These are phyloP conservation scores for Platanus orientalis DNA, from an alignment of 164 flowering plant genomes.

Conservation along the genomic window DNA sequence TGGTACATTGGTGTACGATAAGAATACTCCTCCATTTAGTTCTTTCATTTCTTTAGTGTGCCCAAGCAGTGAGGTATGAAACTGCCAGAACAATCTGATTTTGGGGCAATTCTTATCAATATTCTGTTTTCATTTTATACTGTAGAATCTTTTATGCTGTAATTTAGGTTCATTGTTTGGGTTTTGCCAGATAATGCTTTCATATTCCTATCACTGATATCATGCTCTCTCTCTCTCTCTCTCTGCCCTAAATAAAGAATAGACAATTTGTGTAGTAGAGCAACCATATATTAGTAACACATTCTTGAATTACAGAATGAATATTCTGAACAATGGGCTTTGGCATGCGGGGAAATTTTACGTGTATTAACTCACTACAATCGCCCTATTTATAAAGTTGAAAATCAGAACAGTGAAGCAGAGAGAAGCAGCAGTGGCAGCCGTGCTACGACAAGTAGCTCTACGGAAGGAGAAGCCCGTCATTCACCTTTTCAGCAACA, in stretches of 20 bases:
- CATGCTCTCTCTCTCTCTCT: background rate
- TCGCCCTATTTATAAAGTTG: slow-evolving; percentile 63
- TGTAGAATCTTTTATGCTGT: background rate
- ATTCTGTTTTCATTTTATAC: background rate
- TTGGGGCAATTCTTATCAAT: background rate
- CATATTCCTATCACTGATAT: background rate
- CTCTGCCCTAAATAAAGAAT: background rate
- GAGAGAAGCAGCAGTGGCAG: slow-evolving; percentile 60
- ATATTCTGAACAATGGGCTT: slow-evolving; percentile 78
- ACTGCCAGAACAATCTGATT: background rate
- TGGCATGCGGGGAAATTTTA: slow-evolving; percentile 78
- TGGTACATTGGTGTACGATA: slow-evolving; percentile 76
- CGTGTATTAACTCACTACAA: slow-evolving; percentile 70
- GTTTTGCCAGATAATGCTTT: too few relatives aligned
- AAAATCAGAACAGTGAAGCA: slow-evolving; percentile 33
- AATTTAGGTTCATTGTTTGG: too few relatives aligned
- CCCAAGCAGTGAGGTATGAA: slow-evolving; percentile 75
- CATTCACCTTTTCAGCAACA: slow-evolving; percentile 31
- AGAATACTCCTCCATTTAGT: slow-evolving; percentile 68
- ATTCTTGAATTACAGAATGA: slow-evolving; percentile 40
- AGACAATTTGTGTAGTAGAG: background rate
- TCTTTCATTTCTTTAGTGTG: slow-evolving; percentile 88
- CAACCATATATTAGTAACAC: background rate
- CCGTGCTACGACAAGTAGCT: slow-evolving; percentile 59
- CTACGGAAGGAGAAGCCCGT: slow-evolving; percentile 30